Evolutionary conservation across 1,284 basidiomycete species (phyloP).

Genomic region (Wallemia mellicola): DNA sequence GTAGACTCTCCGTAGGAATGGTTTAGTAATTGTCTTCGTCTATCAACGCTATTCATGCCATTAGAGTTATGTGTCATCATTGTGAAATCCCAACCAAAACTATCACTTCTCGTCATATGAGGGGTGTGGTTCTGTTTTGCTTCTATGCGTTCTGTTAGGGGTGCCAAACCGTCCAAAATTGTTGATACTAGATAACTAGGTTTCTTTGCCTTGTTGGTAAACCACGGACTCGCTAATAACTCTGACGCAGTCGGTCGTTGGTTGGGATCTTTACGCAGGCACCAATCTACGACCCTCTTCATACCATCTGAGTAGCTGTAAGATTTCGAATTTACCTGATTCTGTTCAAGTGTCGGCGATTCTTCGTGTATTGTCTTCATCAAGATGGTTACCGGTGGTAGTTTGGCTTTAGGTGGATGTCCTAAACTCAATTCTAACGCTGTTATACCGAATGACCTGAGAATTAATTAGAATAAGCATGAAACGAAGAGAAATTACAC

Average conservation of each 20-base stretch:
- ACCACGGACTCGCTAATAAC: slow-evolving; percentile 47
- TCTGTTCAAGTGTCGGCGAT: slow-evolving; percentile 2
- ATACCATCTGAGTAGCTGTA: slow-evolving; percentile 51
- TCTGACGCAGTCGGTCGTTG: slow-evolving; percentile 46
- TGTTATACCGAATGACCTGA: slow-evolving; percentile 59
- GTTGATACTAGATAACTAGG: slow-evolving; percentile 38
- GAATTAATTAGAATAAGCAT: neutral
- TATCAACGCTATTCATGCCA: neutral
- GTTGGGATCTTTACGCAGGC: slow-evolving; percentile 48
- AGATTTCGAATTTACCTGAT: slow-evolving; percentile 16
- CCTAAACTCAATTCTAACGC: slow-evolving; percentile 58
- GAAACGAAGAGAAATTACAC: too few relatives aligned
- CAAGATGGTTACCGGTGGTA: slow-evolving; percentile 39
- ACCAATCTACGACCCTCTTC: slow-evolving; percentile 48
- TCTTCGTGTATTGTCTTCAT: slow-evolving; percentile 24
- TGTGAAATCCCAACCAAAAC: neutral
- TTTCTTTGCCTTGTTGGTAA: slow-evolving; percentile 37
- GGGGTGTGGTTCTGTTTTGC: neutral
- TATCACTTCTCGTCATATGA: neutral
- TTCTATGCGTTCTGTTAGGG: slow-evolving; percentile 7
- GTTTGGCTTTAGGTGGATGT: slow-evolving; percentile 44
- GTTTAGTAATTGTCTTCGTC: neutral
- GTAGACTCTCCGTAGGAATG: neutral
- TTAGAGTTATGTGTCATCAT: neutral
- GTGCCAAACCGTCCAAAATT: slow-evolving; percentile 22